Evolutionary conservation across 495 filamentous ascomycete species (phyloP).

Genomic region (Aspergillus olivimuriae): DNA sequence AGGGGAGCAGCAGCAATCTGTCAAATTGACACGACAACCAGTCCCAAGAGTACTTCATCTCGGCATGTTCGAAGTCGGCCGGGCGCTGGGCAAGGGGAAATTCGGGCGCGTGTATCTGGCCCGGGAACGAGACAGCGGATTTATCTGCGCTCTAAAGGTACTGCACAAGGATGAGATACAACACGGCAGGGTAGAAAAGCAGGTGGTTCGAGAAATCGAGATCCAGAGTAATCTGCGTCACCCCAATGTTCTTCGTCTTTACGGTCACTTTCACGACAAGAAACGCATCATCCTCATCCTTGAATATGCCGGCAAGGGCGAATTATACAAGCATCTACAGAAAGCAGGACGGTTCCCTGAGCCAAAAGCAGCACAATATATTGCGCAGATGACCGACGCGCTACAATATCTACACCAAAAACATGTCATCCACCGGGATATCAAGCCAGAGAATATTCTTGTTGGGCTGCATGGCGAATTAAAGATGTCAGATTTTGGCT

Average conservation of each 20-base stretch:
- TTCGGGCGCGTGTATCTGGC: conserved; percentile 96
- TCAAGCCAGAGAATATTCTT: conserved; percentile 98
- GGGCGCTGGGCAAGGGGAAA: conserved; percentile 93
- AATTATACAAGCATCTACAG: conserved; percentile 93
- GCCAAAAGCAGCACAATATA: conserved; percentile 93
- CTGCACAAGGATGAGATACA: conserved; percentile 92
- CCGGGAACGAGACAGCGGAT: conserved; percentile 78
- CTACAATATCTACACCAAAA: conserved; percentile 91
- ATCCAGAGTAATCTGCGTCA: conserved; percentile 95
- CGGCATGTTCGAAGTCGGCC: conserved; percentile 98
- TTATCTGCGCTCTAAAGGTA: conserved; percentile 95
- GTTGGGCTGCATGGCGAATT: conserved; percentile 97
- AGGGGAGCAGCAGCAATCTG: too few relatives aligned
- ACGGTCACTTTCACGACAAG: conserved; percentile 94
- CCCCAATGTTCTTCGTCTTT: conserved; percentile 90
- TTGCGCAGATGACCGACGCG: conserved; percentile 97
- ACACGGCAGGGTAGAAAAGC: conserved; percentile 90
- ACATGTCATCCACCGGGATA: conserved; percentile 97
- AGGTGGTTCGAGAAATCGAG: conserved; percentile 94
- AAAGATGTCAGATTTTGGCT: conserved; percentile 97
- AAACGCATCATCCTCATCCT: conserved; percentile 94
- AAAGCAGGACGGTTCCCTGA: conserved; percentile 85
- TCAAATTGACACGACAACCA: too few relatives aligned
- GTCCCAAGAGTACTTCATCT: conserved; percentile 77
- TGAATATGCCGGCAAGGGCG: conserved; percentile 91